These are phyloP conservation scores for Chlorella sp. DNA, from an alignment of 139 green algal species.

Conservation along the genomic window DNA sequence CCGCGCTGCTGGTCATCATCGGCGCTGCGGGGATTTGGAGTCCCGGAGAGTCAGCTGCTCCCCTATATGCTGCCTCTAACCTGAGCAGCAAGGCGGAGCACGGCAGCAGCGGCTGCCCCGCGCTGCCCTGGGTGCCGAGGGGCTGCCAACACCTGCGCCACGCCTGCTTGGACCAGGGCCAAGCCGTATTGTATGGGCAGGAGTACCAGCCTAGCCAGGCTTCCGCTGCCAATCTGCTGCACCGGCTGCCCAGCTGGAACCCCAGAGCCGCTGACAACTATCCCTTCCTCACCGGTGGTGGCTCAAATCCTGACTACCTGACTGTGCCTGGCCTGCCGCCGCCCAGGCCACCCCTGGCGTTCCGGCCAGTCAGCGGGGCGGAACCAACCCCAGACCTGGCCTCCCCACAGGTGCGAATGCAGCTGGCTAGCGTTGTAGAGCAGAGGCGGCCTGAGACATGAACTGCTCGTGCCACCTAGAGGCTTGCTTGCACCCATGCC, in stretches of 20 bases:
- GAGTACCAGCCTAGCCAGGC: background rate
- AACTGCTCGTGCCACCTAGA: too few species aligned
- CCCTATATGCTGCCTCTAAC: too few species aligned
- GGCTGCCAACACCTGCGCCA: background rate
- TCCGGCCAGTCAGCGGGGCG: background rate
- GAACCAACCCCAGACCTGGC: background rate
- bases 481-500: too few species aligned
- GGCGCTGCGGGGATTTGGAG: too few species aligned
- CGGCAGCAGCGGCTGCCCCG: background rate
- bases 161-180: background rate
- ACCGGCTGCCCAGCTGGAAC: background rate
- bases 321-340: too few species aligned
- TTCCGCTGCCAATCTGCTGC: too few species aligned
- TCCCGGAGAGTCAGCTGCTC: too few species aligned
- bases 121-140: background rate
- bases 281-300: background rate
- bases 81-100: too few species aligned
- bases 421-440: too few species aligned
- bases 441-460: too few species aligned
- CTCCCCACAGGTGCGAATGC: too few species aligned
- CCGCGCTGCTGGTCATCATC: background rate
- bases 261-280: background rate
- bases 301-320: background rate
- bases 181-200: background rate
- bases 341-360: background rate